Base-by-base conservation (phyloP, 768 basidiomycete genomes). In the Termitomyces sp. region DNA sequence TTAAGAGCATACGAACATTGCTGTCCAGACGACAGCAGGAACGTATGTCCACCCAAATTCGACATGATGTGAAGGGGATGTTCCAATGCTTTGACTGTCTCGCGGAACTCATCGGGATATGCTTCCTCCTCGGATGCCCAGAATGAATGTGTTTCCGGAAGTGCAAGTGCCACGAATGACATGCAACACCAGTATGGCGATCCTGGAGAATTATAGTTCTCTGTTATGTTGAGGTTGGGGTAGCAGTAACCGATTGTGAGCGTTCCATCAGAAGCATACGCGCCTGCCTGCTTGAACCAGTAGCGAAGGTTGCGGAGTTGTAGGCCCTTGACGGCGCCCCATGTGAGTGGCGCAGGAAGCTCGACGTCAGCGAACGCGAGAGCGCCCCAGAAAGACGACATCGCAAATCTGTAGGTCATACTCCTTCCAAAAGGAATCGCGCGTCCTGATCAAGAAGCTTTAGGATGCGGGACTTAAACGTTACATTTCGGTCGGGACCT, bases 161-260 rank as follows among this genome's bases (percentile, higher is more conserved):
- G 78, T 7, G 88, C 77, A 16, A 91, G 81, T 7, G 87, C 71
- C 42, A 87, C 77, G 71, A 92, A 91, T 1, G 88, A 86, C 68
- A 91, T 90, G 76, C 88, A 90, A 68, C 86, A 88, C 90, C 90
- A 91, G 73, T 91, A 92, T 2, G 88, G 87, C 28, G 88, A 90
- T 20, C 89, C 89, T 18, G 85, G 84, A 5, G 88, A 88, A 69
- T 91, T 91, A 77, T 92, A 91, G 73, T 89, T 90, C 69, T 91
- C 86, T 15, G 84, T 88, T 78, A 90, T 86, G 70, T 87, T 87
- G 73, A 84, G 85, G 66, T 89, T 89, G 35, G 87, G 88, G 66
- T 89, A 90, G 51, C 76, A 75, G 68, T 79, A 90, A 3, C 89
- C 89, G 65, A 91, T 87, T 11, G 87, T 91, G 39, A 91, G 75